Conservation (phyloP, 805 yeast species). For the Yarrowia sp. region DNA sequence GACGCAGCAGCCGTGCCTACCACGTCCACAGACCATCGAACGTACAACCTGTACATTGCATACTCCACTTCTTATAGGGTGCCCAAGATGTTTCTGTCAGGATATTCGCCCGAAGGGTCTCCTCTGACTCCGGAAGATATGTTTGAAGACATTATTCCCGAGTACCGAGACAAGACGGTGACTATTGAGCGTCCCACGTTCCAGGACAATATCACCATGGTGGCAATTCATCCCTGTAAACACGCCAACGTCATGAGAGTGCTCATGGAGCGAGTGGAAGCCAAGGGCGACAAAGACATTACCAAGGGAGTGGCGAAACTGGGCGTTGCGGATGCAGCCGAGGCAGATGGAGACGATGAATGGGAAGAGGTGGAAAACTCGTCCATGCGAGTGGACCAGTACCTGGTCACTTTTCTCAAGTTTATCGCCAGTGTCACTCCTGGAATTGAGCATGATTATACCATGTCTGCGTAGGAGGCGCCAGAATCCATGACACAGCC, state of each 20-base stretch:
- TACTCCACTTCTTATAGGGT: slow-evolving; percentile 95
- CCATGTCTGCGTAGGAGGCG: slow-evolving; percentile 76
- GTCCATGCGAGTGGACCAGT: slow-evolving; percentile 79
- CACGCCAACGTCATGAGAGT: slow-evolving; percentile 94
- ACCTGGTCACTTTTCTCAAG: slow-evolving; percentile 81
- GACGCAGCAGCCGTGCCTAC: slow-evolving; percentile 15
- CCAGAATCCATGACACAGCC: too few species aligned
- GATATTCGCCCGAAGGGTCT: slow-evolving; percentile 75
- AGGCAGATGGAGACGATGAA: slow-evolving; percentile 42
- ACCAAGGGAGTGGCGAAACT: slow-evolving; percentile 45
- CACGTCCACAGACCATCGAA: slow-evolving; percentile 47
- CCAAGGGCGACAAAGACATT: slow-evolving; percentile 34
- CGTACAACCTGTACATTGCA: slow-evolving; percentile 84
- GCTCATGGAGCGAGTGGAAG: slow-evolving; percentile 67
- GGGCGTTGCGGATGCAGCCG: slow-evolving; percentile 38
- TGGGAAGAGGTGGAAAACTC: slow-evolving; percentile 54
- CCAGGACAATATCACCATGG: slow-evolving; percentile 62
- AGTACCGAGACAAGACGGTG: slow-evolving; percentile 92
- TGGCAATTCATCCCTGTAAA: slow-evolving; percentile 93
- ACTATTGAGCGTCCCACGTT: slow-evolving; percentile 93
- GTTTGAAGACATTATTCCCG: slow-evolving; percentile 92
- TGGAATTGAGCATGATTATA: slow-evolving; percentile 94
- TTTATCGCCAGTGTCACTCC: slow-evolving; percentile 97
- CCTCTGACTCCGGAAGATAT: slow-evolving; percentile 84
- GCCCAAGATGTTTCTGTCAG: slow-evolving; percentile 89